Conservation (phyloP, 148 eudicot species). For the Spergularia marina region DNA sequence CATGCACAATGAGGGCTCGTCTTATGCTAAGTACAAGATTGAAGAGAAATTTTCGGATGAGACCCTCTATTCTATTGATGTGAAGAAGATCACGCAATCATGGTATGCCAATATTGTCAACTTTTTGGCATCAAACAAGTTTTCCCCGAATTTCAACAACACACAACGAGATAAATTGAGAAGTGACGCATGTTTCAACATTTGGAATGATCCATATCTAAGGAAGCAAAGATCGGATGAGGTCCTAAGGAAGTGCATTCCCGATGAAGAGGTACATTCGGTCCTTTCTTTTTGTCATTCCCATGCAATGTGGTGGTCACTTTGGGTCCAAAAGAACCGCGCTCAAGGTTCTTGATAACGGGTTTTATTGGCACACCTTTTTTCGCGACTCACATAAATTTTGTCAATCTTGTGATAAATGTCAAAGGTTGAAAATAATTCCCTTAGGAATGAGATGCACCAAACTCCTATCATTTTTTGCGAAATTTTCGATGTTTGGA, state of each 20-base stretch:
- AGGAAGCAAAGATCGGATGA: not conserved
- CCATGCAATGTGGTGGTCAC: not conserved
- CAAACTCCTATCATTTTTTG: not conserved
- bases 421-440: not conserved
- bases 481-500: constrained; percentile 10
- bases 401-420: not conserved
- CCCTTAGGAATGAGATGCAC: not conserved
- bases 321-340: constrained; percentile 2
- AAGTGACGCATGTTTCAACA: too few relatives aligned
- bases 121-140: too few relatives aligned
- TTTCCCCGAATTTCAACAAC: too few relatives aligned
- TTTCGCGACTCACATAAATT: not conserved
- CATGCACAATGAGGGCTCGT: too few relatives aligned
- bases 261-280: not conserved
- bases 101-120: too few relatives aligned
- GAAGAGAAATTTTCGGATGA: not conserved
- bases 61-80: not conserved
- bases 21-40: not conserved
- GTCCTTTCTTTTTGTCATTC: not conserved
- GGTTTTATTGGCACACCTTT: constrained; percentile 4
- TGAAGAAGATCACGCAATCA: too few relatives aligned
- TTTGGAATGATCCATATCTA: not conserved
- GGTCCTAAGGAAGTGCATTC: not conserved
- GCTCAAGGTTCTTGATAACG: not conserved
- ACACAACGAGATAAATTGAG: too few relatives aligned